Evolutionary conservation across 2,329 filamentous ascomycete species (phyloP), one percentile per base, ranked within the genome.

Genomic region (Teratosphaeria epicoccoides): DNA sequence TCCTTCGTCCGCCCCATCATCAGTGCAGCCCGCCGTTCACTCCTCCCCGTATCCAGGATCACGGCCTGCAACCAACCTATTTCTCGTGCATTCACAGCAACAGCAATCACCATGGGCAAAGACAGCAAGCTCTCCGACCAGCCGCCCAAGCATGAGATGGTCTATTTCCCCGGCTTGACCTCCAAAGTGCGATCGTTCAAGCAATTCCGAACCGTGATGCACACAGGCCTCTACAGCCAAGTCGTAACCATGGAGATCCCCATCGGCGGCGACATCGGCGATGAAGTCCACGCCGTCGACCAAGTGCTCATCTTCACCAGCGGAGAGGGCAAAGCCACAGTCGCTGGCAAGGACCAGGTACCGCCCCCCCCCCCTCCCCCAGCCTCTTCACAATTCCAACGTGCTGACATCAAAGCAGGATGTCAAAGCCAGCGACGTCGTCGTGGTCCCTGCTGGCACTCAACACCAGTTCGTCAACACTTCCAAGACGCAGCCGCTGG

Each of bases 401-500:
- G 10, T 9, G 20, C 23, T 43, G 2, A 28, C n/a, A 14, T 25
- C 24, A 22, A 12, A 23, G 29, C 44, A 72, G 54, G 69, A 73
- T 46, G 66, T 82, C 52, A 74, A 73, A 49, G 77, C 78, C 4
- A 76, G 77, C 50, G 72, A 81, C 65, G 66, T 82, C 14, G 75
- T 84, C 23, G 73, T 83, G 47, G 81, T 84, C 2, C 81, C 82
- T 0, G 82, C 81, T 0, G 81, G 81, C 0, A 84, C 81, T 2
- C 78, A 81, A 64, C 81, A 84, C 62, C 80, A 84, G 61, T 84
- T 84, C 63, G 69, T 83, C 47, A 84, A 83, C 52, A 80, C 72
- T 2, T 63, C 60, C 20, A 80, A 81, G 1, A 71, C 76, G 0
- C 73, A 74, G 47, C 80, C 81, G 2, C 63, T 84, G 49, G 78